Conservation (phyloP, 1,284 basidiomycete species). For the Trametes hirsuta region DNA sequence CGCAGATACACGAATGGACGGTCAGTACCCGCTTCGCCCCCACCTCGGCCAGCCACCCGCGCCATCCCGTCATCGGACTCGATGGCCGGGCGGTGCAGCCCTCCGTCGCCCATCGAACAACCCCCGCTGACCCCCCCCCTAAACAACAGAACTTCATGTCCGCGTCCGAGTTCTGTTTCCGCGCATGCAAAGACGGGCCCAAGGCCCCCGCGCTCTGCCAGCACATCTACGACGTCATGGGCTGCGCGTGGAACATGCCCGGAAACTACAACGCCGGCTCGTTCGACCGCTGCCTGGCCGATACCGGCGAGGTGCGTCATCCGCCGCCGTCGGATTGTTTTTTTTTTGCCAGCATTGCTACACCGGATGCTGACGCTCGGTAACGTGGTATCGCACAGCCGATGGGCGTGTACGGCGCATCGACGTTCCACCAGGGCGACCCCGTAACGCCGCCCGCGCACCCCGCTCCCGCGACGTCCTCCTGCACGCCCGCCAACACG, state of each 20-base stretch:
- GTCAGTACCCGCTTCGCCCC: constrained; percentile 35
- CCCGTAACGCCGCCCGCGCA: constrained; percentile 62
- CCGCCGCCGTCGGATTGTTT: background rate
- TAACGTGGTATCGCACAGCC: constrained; percentile 41
- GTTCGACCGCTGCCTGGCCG: constrained; percentile 61
- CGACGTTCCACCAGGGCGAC: constrained; percentile 69
- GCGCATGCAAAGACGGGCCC: constrained; percentile 67
- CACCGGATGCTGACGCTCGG: too few relatives aligned
- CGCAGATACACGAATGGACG: constrained; percentile 70
- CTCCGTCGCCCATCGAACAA: background rate
- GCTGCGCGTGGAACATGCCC: constrained; percentile 73
- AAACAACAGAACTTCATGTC: constrained; percentile 57
- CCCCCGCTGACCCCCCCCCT: background rate
- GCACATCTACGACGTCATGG: constrained; percentile 69
- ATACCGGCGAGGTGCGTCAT: constrained; percentile 48
- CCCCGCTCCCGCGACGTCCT: constrained; percentile 56
- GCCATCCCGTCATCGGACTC: too few relatives aligned
- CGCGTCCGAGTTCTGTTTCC: constrained; percentile 69
- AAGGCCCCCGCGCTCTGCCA: constrained; percentile 64
- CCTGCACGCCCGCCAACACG: constrained; percentile 48
- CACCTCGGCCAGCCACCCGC: background rate
- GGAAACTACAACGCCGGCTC: constrained; percentile 58
- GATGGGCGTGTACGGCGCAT: constrained; percentile 71
- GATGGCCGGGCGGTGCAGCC: too few relatives aligned
- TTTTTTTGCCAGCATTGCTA: too few relatives aligned